Percentiles rank a stretch among this genome's conserved stretches.
phyloP scores from a whole-genome alignment of 495 filamentous ascomycete genomes.

The Daldinia vernicosa region DNA sequence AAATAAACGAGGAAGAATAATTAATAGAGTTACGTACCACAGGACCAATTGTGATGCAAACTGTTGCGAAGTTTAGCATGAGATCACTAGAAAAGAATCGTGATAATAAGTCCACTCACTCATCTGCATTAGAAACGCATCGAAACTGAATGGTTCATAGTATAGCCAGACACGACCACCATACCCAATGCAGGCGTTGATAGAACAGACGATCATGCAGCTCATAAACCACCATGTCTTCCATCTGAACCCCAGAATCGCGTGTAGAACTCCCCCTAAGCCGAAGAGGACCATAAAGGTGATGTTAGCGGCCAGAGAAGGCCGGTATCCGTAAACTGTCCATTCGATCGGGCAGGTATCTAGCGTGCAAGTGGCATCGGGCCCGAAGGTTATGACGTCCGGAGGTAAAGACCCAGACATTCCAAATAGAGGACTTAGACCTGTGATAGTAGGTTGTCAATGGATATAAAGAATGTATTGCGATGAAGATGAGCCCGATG shows the following conservation, averaged over 20 bases:
- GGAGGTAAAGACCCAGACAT: background rate
- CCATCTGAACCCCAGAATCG: background rate
- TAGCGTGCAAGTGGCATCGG: background rate
- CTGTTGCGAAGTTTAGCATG: background rate
- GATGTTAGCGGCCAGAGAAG: background rate
- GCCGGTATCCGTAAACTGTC: background rate
- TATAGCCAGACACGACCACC: background rate
- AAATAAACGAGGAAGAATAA: too few species aligned
- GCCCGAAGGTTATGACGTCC: background rate
- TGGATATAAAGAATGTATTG: too few species aligned
- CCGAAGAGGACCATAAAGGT: background rate
- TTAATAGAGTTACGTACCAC: background rate
- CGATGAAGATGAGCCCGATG: too few species aligned
- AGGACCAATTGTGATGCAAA: background rate
- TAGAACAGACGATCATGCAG: background rate
- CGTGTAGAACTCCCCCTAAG: background rate
- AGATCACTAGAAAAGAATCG: background rate
- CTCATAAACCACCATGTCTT: slow-evolving; percentile 2
- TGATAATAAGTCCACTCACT: background rate
- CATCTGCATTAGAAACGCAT: background rate
- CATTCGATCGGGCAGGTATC: slow-evolving; percentile 1
- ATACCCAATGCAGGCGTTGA: background rate
- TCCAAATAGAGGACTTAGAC: background rate
- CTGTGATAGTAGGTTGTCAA: too few species aligned
- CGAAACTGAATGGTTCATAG: background rate